Evolutionary conservation across 2,329 filamentous ascomycete species (phyloP), one percentile per base, ranked within the genome.

Genomic region (Talaromyces sp.): DNA sequence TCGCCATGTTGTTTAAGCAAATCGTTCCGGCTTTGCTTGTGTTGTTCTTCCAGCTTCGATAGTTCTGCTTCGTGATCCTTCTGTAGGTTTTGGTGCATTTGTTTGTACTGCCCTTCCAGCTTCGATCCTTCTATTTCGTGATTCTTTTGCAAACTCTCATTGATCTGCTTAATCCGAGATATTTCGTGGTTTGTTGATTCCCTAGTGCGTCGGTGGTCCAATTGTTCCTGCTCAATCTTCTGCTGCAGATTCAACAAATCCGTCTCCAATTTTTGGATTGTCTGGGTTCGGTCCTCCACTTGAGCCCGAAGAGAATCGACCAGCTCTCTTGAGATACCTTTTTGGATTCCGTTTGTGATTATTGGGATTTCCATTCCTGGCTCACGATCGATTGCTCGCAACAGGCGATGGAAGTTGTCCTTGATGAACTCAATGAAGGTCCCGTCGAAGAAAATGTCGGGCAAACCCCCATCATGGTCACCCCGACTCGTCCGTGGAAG

Each of bases 371-470:
- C 95, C 63, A 96, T 80, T 1, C 88, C 91, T 0, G 95, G 95
- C 64, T 96, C 91, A 63, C 93, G 87, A 74, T 99, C 95, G 67
- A 99, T 90, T 14, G 91, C 90, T 64, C 91, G 86, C 43, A 89
- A 80, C 61, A 97, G 78, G 9, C 93, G 88, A 68, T 90, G 93
- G 71, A 96, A 98, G 71, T 96, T 96, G 69, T 98, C 93, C 70
- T 97, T 97, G 68, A 97, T 85, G 69, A 98, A 96, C 62, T 97
- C 90, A 59, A 99, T 87, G 73, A 97, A 98, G 0, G 85, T 85
- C 53, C 85, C 82, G 67, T 96, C 92, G 64, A 98, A 95, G 71
- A 86, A 96, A 0, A 96, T 89, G 56, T 93, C 88, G 0, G 92
- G 89, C 8, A 93, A 73, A 66, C 75, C 84, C 73, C 81, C 79